phyloP scores from a whole-genome alignment of 108 stramenopile species.

The Skeletonema potamos region DNA sequence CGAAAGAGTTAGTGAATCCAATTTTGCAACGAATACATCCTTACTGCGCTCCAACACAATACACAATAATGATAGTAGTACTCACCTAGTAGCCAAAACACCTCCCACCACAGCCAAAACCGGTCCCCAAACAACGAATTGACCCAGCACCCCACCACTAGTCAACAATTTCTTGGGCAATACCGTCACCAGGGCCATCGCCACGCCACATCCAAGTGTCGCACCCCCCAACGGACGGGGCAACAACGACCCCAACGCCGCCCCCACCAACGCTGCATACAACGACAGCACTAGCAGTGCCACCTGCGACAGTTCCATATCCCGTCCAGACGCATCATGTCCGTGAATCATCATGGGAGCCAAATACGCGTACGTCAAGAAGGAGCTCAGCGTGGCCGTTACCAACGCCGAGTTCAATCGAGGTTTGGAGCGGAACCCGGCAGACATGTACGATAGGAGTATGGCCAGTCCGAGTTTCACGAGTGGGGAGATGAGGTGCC shows the following conservation, averaged over 20 bases:
- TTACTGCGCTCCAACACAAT: background rate
- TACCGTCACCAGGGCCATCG: constrained; percentile 1
- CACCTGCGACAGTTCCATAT: constrained; percentile 56
- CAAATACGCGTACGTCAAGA: background rate
- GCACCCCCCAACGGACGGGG: constrained; percentile 62
- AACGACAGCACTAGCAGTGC: constrained; percentile 55
- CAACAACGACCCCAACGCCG: constrained; percentile 64
- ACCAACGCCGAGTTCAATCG: background rate
- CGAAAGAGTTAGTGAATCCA: too few species aligned
- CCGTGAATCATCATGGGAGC: background rate
- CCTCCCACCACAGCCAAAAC: constrained; percentile 13
- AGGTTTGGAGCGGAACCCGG: background rate
- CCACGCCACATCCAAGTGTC: constrained; percentile 51
- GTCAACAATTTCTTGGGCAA: background rate
- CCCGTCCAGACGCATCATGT: background rate
- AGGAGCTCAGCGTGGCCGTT: background rate
- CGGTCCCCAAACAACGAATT: background rate
- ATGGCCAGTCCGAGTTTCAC: background rate
- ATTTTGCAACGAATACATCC: too few species aligned
- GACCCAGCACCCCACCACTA: background rate
- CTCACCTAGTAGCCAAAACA: constrained; percentile 28
- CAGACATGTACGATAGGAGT: background rate
- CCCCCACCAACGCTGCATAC: constrained; percentile 56
- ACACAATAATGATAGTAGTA: background rate
- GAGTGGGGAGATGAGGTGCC: background rate